A percentile compares a stretch with the other conserved stretches of the same genome.
Conservation (phyloP, 2,329 filamentous ascomycete genomes). For the Ascochyta pisi region DNA sequence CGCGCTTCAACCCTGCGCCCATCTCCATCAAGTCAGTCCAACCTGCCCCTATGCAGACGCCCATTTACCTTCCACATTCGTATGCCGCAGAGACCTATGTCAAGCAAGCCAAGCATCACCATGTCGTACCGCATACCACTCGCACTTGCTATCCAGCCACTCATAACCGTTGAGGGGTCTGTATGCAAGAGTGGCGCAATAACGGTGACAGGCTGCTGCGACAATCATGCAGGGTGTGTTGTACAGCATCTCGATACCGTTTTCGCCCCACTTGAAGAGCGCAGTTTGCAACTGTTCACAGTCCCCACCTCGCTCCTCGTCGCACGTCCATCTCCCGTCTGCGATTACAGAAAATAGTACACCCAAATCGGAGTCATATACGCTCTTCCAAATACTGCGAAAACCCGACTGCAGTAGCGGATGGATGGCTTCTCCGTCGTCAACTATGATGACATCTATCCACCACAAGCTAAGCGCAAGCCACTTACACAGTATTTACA, state of each 20-base stretch:
- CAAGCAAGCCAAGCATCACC: slow-evolving; percentile 5
- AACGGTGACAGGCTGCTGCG: neutral
- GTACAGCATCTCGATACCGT: neutral
- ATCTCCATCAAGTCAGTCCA: neutral
- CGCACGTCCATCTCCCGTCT: too few species aligned
- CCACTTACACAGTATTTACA: too few species aligned
- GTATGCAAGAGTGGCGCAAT: slow-evolving; percentile 14
- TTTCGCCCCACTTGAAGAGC: neutral
- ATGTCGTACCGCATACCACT: neutral
- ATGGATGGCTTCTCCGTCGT: too few species aligned
- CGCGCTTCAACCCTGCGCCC: neutral
- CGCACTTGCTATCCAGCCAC: neutral
- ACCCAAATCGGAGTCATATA: too few species aligned
- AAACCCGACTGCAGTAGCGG: too few species aligned
- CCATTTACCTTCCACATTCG: neutral
- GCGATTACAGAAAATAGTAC: too few species aligned
- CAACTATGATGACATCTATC: too few species aligned
- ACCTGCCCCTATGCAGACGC: neutral
- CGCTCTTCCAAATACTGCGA: too few species aligned
- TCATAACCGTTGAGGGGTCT: neutral
- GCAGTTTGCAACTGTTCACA: neutral
- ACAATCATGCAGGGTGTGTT: slow-evolving; percentile 2
- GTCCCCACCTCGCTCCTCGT: neutral
- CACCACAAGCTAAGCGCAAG: too few species aligned
- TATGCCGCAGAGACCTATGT: neutral